Evolutionary conservation across 352 stramenopile genomes (phyloP).

Genomic region (Pythium folliculosum): DNA sequence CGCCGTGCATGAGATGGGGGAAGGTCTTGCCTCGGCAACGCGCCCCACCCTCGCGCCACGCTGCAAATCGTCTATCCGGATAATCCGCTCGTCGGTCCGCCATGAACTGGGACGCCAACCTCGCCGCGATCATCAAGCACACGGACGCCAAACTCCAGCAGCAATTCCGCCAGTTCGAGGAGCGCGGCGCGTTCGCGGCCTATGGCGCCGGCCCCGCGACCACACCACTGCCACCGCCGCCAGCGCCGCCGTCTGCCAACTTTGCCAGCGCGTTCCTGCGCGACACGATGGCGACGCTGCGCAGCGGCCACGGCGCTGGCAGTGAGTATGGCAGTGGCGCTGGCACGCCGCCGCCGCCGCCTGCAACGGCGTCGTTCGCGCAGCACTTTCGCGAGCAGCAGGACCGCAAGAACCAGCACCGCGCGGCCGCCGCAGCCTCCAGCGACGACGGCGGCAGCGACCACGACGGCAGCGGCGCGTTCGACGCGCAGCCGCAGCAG

Average conservation of each 20-base stretch:
- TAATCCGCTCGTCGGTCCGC: not conserved
- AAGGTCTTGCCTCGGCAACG: too few relatives aligned
- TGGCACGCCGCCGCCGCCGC: not conserved
- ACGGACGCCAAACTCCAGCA: slow-evolving; percentile 75
- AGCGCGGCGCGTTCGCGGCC: slow-evolving; percentile 26
- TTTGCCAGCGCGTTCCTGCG: slow-evolving; percentile 28
- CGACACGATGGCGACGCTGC: slow-evolving; percentile 26
- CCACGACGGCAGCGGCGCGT: not conserved
- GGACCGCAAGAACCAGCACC: slow-evolving; percentile 43
- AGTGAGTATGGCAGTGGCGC: not conserved
- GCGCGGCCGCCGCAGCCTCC: not conserved
- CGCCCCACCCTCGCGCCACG: too few relatives aligned
- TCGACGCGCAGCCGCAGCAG: slow-evolving; percentile 15
- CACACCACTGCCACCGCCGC: not conserved
- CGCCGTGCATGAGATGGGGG: too few relatives aligned
- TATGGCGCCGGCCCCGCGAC: not conserved
- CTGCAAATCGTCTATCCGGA: not conserved
- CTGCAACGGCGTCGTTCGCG: slow-evolving; percentile 25
- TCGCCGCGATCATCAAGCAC: slow-evolving; percentile 81
- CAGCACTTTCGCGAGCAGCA: slow-evolving; percentile 58
- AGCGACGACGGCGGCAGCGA: slow-evolving; percentile 26
- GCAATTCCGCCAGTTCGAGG: slow-evolving; percentile 71
- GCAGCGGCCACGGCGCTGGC: not conserved
- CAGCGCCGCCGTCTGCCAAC: not conserved
- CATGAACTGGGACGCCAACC: slow-evolving; percentile 78